Conservation (phyloP, 208 protist genomes). For the Plasmodiophora brassicae region DNA sequence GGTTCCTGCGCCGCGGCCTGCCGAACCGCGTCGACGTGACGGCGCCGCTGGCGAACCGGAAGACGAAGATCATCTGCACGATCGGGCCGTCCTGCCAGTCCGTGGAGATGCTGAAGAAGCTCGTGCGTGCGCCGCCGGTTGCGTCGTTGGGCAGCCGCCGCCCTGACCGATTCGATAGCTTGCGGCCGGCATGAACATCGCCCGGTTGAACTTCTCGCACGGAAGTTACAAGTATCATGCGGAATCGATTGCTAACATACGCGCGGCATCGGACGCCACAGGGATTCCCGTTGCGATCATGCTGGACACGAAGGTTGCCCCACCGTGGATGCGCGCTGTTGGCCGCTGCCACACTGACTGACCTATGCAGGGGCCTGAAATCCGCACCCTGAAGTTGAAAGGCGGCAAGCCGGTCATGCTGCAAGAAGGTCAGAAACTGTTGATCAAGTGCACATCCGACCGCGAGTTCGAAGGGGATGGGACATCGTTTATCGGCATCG, state of each 20-base stretch:
- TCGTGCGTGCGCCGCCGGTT: constrained; percentile 35
- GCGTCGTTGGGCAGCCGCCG: too few species aligned
- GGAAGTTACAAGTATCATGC: constrained; percentile 52
- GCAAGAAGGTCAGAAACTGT: neutral
- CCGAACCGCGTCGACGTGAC: neutral
- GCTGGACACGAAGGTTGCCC: constrained; percentile 53
- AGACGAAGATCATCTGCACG: constrained; percentile 57
- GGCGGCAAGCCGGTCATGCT: constrained; percentile 58
- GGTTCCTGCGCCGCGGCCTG: neutral
- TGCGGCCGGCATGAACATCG: constrained; percentile 54
- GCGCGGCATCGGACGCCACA: neutral
- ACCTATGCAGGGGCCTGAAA: constrained; percentile 60
- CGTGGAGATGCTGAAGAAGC: constrained; percentile 42
- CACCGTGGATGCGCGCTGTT: too few species aligned
- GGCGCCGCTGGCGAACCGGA: neutral
- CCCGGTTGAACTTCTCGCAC: constrained; percentile 54
- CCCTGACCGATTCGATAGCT: too few species aligned
- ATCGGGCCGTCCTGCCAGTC: constrained; percentile 55
- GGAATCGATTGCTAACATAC: constrained; percentile 26
- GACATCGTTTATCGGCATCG: constrained; percentile 78
- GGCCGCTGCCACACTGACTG: too few species aligned
- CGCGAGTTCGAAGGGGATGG: constrained; percentile 57
- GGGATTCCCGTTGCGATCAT: constrained; percentile 37
- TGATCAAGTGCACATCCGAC: neutral
- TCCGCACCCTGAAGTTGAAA: constrained; percentile 55